Base-by-base conservation (phyloP, 2,329 filamentous ascomycete species). In the Stachybotrys chartarum region DNA sequence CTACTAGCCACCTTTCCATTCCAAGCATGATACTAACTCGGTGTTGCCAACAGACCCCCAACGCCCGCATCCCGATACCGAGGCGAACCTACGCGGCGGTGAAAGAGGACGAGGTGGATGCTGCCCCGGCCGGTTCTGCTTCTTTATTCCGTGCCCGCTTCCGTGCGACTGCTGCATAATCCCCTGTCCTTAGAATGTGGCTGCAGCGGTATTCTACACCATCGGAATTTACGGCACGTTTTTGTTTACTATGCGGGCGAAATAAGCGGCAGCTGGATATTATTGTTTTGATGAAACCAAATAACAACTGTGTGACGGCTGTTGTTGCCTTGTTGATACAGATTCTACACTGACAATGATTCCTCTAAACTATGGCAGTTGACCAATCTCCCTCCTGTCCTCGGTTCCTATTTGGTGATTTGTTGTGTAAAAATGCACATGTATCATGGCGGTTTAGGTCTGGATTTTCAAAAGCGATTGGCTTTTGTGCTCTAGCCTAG, bases 141-240 rank as follows among this genome's bases (percentile, higher is more conserved):
- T 72, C 63, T 69, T 67, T 54, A 62, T 72, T 12, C 70, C 70
- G 12, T 72, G 70, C 59, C 70, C 70, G 17, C 55, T 72, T 8
- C 70, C 70, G 1, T 72, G 70, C 62, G 67, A 72, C 54, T 72
- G 64, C 57, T 72, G 70, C 58, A 68, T 72, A 51, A 70, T 72
- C 50, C 57, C 57, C 8, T 48, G 45, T 24, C 45, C 45, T 47
- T 47, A 17, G 10, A 8, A 47, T 10, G 35, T 42, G 14, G 35
- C 5, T 42, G 14, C 35, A 42, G 14, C 5, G 35, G 35, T 42
- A 10, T 14, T 24, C 24, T 24, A 24, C 24, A 24, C 24, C 5
- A 10, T 42, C 10, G 35, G 35, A 42, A 42, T 42, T 2, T 10
- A 10, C 5, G 35, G 35, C 35, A 14, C 35, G 10, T 42, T 42